phyloP scores from a whole-genome alignment of 352 stramenopile species.

The Blastocystis hominis region DNA sequence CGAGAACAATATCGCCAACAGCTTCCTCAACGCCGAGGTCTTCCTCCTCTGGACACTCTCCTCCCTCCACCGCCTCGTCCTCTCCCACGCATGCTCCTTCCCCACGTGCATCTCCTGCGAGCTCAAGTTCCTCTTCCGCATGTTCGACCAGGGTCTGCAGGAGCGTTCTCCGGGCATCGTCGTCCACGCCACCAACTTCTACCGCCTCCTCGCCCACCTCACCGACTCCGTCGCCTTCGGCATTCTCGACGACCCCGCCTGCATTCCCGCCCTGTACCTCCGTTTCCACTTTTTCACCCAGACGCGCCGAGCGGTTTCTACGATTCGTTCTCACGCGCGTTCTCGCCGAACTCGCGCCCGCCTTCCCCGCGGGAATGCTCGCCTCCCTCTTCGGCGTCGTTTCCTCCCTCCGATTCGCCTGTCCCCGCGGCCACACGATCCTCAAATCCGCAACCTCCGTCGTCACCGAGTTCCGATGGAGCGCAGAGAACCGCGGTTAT shows the following conservation, averaged over 20 bases:
- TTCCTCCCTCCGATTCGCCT: neutral
- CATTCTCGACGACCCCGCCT: constrained; percentile 65
- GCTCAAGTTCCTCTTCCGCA: constrained; percentile 65
- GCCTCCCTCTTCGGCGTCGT: neutral
- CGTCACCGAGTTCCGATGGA: neutral
- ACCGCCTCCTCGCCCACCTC: constrained; percentile 64
- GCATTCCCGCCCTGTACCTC: neutral
- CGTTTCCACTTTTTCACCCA: neutral
- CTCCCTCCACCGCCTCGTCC: neutral
- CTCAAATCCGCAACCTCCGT: constrained; percentile 14
- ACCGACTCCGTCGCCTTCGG: constrained; percentile 67
- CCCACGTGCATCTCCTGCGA: constrained; percentile 61
- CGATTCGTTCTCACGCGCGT: constrained; percentile 9
- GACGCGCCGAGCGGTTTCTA: constrained; percentile 28
- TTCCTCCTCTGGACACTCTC: constrained; percentile 31
- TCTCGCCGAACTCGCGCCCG: neutral
- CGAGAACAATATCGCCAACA: constrained; percentile 56
- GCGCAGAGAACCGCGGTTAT: neutral
- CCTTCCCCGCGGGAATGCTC: neutral
- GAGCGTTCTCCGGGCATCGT: neutral
- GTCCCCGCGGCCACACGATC: neutral
- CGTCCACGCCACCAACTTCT: constrained; percentile 67
- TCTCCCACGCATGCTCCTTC: neutral
- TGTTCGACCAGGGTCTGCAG: constrained; percentile 61
- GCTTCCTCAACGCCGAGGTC: constrained; percentile 22